A percentile compares a stretch with the other conserved stretches of the same genome.
Conservation (phyloP, 345 rosid species). For the Melaleuca alternifolia region DNA sequence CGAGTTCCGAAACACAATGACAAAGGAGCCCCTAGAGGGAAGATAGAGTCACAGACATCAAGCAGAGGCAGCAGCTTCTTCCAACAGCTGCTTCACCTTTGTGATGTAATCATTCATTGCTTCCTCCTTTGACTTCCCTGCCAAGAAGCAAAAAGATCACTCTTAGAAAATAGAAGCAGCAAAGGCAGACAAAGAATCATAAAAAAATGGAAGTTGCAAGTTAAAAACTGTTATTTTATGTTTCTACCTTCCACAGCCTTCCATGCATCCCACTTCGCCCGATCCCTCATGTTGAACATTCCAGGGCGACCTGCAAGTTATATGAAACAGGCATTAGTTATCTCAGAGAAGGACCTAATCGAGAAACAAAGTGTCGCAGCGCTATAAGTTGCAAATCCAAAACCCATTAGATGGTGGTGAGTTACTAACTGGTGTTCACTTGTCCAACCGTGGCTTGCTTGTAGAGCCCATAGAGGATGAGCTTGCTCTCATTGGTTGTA, state of each 20-base stretch:
- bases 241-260: conserved; percentile 78
- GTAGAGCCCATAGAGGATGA: conserved; percentile 72
- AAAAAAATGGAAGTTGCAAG: not conserved
- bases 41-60: not conserved
- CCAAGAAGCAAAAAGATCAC: not conserved
- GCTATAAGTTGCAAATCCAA: not conserved
- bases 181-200: not conserved
- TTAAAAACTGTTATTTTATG: not conserved
- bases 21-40: not conserved
- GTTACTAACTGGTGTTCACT: conserved; percentile 55
- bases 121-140: conserved; percentile 13
- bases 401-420: not conserved
- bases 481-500: conserved; percentile 57
- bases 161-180: not conserved
- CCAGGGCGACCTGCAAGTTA: conserved; percentile 73
- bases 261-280: conserved; percentile 99
- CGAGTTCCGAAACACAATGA: not conserved
- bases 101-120: conserved; percentile 18
- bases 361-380: not conserved
- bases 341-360: not conserved
- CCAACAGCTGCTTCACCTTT: conserved; percentile 16
- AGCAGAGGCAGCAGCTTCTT: conserved; percentile 5
- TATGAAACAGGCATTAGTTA: not conserved
- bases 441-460: conserved; percentile 80
- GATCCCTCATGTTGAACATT: conserved; percentile 66